These are phyloP conservation scores for Pholiota molesta DNA, from an alignment of 768 basidiomycete species.

Conservation along the genomic window DNA sequence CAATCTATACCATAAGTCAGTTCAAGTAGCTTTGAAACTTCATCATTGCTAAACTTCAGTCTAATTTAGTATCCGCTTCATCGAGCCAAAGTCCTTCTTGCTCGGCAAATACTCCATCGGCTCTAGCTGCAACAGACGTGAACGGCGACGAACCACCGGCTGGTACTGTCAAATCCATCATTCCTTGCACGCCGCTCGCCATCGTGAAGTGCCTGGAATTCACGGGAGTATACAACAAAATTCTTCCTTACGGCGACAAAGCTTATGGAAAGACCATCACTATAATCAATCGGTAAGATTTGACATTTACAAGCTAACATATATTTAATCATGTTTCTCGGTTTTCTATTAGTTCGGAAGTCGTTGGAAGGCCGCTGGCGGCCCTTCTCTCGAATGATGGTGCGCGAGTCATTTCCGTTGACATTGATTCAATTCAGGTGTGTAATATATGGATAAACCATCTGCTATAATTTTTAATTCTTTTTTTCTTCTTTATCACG, in stretches of 20 bases:
- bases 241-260: slow-evolving; percentile 92
- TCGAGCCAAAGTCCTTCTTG: slow-evolving; percentile 75
- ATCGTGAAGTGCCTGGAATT: slow-evolving; percentile 95
- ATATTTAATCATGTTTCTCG: background rate
- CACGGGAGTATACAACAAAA: slow-evolving; percentile 89
- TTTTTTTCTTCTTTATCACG: background rate
- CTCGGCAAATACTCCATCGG: slow-evolving; percentile 46
- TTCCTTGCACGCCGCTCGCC: slow-evolving; percentile 96
- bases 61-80: slow-evolving; percentile 80
- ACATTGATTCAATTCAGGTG: slow-evolving; percentile 92
- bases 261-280: slow-evolving; percentile 93
- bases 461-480: background rate
- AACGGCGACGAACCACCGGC: slow-evolving; percentile 66
- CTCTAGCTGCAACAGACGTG: slow-evolving; percentile 34
- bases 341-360: slow-evolving; percentile 71
- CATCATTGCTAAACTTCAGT: background rate
- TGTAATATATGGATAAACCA: background rate
- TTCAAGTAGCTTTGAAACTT: background rate
- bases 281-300: slow-evolving; percentile 85
- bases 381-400: slow-evolving; percentile 96
- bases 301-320: background rate
- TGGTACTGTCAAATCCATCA: slow-evolving; percentile 92
- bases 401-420: slow-evolving; percentile 92
- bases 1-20: slow-evolving; percentile 93
- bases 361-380: slow-evolving; percentile 95